phyloP scores from a whole-genome alignment of 768 basidiomycete genomes.

The Tulasnella sp. region DNA sequence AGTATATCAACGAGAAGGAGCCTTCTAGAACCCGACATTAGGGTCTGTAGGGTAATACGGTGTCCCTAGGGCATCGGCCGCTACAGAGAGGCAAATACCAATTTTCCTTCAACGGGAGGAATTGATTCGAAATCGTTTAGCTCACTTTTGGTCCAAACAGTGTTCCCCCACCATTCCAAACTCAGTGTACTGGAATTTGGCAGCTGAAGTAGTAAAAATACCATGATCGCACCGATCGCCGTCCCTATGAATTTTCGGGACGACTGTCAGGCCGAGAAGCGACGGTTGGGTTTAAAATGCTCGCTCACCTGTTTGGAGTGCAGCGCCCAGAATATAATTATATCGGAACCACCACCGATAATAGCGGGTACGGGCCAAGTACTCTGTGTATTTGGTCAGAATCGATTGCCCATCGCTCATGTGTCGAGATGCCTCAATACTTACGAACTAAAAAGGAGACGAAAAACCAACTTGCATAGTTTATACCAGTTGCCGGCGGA shows the following conservation, averaged over 20 bases:
- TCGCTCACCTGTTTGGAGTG: conserved; percentile 39
- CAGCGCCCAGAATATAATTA: conserved; percentile 47
- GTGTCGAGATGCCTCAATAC: conserved; percentile 21
- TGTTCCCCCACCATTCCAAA: conserved; percentile 43
- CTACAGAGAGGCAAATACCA: neutral
- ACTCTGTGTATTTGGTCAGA: conserved; percentile 36
- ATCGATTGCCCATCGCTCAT: too few relatives aligned
- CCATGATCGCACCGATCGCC: conserved; percentile 39
- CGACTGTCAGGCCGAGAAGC: too few relatives aligned
- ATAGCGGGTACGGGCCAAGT: conserved; percentile 38
- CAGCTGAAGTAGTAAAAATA: conserved; percentile 43
- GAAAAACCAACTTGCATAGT: conserved; percentile 44
- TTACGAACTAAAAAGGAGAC: conserved; percentile 46
- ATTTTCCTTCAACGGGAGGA: too few relatives aligned
- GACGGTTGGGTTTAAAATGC: too few relatives aligned
- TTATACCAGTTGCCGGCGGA: conserved; percentile 47
- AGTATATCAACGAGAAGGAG: too few relatives aligned
- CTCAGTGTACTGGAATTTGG: conserved; percentile 35
- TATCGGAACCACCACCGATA: conserved; percentile 51
- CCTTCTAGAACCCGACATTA: neutral
- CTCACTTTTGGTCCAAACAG: conserved; percentile 28
- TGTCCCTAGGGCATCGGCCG: neutral
- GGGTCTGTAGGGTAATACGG: neutral
- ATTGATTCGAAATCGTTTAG: too few relatives aligned
- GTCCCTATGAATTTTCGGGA: conserved; percentile 33